Evolutionary conservation across 116 monocot genomes (phyloP).

Genomic region (Trichopus zeylanicus): DNA sequence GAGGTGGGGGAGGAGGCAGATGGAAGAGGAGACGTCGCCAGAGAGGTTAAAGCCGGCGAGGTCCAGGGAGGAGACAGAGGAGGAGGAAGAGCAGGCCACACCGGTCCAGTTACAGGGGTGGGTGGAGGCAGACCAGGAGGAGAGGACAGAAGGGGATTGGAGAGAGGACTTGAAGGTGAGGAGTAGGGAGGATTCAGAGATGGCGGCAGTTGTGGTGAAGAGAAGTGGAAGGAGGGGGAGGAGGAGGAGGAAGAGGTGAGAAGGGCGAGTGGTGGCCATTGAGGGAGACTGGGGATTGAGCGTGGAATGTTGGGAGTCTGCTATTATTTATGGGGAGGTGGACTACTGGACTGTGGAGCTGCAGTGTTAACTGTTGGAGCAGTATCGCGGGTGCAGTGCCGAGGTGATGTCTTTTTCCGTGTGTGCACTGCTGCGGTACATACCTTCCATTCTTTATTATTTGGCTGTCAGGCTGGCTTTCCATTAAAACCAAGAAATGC

Average conservation of each 20-base stretch:
- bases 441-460: too few species aligned
- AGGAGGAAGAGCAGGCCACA: constrained; percentile 33
- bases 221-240: constrained; percentile 18
- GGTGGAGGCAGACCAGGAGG: constrained; percentile 34
- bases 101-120: constrained; percentile 54
- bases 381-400: too few species aligned
- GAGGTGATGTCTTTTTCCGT: too few species aligned
- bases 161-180: constrained; percentile 59
- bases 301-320: too few species aligned
- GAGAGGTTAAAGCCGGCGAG: constrained; percentile 54
- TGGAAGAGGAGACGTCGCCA: constrained; percentile 43
- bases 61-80: constrained; percentile 27
- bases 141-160: constrained; percentile 37
- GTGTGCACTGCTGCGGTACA: too few species aligned
- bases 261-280: background rate
- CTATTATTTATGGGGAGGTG: too few species aligned
- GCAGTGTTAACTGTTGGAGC: too few species aligned
- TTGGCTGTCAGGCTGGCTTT: too few species aligned
- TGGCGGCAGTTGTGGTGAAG: background rate
- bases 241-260: background rate
- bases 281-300: too few species aligned
- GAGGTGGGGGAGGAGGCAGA: constrained; percentile 45
- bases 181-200: constrained; percentile 23
- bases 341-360: too few species aligned
- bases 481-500: too few species aligned